Evolutionary conservation across 2,329 filamentous ascomycete species (phyloP).

Genomic region (Hymenoscyphus fructigenus): DNA sequence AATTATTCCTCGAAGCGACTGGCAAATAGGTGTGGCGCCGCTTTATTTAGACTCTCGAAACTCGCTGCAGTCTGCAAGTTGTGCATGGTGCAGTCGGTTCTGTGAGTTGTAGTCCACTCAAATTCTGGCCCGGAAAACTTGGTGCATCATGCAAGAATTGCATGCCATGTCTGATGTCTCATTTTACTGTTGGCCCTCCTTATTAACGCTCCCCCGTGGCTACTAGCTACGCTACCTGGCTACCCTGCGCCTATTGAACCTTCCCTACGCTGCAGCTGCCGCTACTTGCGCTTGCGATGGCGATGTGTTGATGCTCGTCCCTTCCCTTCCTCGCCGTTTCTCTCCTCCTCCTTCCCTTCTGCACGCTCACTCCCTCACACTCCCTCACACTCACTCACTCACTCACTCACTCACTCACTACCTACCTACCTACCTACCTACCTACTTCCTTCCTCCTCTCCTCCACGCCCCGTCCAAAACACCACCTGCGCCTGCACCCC

Average conservation of each 20-base stretch:
- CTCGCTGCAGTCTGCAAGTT: background rate
- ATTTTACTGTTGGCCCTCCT: constrained; percentile 11
- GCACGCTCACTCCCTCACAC: background rate
- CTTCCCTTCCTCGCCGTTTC: too few relatives aligned
- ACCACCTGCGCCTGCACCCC: background rate
- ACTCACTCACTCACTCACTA: background rate
- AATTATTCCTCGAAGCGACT: background rate
- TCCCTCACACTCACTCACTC: background rate
- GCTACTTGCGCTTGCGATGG: background rate
- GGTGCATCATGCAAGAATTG: constrained; percentile 17
- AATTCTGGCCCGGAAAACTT: background rate
- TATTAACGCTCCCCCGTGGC: constrained; percentile 9
- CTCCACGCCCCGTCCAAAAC: background rate
- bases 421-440: background rate
- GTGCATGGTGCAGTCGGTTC: background rate
- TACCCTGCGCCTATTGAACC: too few relatives aligned
- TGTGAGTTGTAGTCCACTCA: constrained; percentile 9
- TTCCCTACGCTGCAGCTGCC: background rate
- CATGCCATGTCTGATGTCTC: constrained; percentile 9
- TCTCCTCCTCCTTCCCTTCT: background rate
- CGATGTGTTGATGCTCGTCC: background rate
- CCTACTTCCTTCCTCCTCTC: background rate
- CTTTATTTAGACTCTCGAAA: background rate
- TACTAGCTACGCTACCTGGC: background rate
- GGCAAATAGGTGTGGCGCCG: background rate